phyloP scores from a whole-genome alignment of 805 yeast genomes.

The Maudiozyma saulgeensis region DNA sequence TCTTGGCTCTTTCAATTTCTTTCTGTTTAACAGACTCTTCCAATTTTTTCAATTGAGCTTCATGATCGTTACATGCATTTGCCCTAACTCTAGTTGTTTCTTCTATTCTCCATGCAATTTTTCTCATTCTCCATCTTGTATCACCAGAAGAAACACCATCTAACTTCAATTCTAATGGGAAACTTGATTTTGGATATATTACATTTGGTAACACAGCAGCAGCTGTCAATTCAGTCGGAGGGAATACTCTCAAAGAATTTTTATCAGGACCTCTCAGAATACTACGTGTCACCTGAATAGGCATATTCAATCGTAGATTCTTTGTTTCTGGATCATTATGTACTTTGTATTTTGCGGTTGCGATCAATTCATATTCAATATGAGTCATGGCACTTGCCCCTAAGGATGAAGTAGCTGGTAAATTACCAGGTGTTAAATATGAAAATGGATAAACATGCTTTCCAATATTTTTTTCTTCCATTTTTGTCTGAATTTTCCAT shows the following conservation, averaged over 20 bases:
- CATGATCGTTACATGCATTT: conserved; percentile 49
- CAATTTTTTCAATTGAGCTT: conserved; percentile 34
- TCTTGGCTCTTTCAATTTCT: conserved; percentile 34
- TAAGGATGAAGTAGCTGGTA: conserved; percentile 64
- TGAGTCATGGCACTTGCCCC: conserved; percentile 44
- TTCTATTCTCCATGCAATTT: conserved; percentile 80
- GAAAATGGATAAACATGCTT: conserved; percentile 87
- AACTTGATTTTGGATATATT: conserved; percentile 75
- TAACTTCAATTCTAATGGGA: conserved; percentile 72
- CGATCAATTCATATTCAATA: conserved; percentile 70
- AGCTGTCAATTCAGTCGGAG: conserved; percentile 88
- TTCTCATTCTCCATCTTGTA: conserved; percentile 84
- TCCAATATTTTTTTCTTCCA: conserved; percentile 52
- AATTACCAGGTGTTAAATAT: conserved; percentile 74
- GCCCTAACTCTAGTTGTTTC: conserved; percentile 62
- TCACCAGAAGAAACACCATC: conserved; percentile 57
- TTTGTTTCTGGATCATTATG: conserved; percentile 19
- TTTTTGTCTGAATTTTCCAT: conserved; percentile 73
- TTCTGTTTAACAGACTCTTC: conserved; percentile 20
- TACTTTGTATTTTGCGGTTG: conserved; percentile 40
- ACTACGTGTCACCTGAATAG: conserved; percentile 67
- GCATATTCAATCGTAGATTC: conserved; percentile 41
- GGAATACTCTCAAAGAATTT: conserved; percentile 82
- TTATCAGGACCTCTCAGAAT: conserved; percentile 74
- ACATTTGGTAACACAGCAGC: conserved; percentile 83